phyloP scores from a whole-genome alignment of 2,329 filamentous ascomycete genomes.

The Passalora sequoiae region DNA sequence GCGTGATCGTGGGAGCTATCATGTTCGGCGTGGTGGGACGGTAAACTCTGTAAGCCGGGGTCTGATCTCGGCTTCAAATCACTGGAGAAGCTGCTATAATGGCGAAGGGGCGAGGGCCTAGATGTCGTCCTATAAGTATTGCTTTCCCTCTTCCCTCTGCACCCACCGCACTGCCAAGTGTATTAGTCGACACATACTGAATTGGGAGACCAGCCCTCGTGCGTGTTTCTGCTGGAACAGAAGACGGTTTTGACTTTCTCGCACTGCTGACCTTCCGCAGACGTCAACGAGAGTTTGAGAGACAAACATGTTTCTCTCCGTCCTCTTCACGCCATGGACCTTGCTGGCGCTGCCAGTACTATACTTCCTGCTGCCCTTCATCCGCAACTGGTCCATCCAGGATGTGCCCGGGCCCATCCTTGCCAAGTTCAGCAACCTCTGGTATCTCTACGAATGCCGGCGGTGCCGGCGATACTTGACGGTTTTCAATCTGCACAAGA shows the following conservation, averaged over 20 bases:
- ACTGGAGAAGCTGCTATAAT: not conserved
- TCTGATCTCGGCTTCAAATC: not conserved
- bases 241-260: not conserved
- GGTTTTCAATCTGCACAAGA: constrained; percentile 70
- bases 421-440: constrained; percentile 68
- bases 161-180: not conserved
- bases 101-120: not conserved
- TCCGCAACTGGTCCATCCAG: constrained; percentile 52
- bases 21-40: constrained; percentile 10
- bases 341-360: constrained; percentile 48
- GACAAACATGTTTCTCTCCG: constrained; percentile 33
- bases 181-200: not conserved
- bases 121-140: not conserved
- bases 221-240: not conserved
- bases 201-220: not conserved
- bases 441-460: constrained; percentile 64
- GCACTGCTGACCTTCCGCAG: not conserved
- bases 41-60: constrained; percentile 5
- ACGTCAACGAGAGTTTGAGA: not conserved
- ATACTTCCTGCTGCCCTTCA: constrained; percentile 57
- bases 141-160: not conserved
- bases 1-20: not conserved
- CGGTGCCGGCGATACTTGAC: constrained; percentile 53
- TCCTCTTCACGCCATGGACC: constrained; percentile 43
- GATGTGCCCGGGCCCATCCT: constrained; percentile 60